These are phyloP conservation scores for Acer campestre DNA, from an alignment of 345 rosid genomes.

Conservation along the genomic window DNA sequence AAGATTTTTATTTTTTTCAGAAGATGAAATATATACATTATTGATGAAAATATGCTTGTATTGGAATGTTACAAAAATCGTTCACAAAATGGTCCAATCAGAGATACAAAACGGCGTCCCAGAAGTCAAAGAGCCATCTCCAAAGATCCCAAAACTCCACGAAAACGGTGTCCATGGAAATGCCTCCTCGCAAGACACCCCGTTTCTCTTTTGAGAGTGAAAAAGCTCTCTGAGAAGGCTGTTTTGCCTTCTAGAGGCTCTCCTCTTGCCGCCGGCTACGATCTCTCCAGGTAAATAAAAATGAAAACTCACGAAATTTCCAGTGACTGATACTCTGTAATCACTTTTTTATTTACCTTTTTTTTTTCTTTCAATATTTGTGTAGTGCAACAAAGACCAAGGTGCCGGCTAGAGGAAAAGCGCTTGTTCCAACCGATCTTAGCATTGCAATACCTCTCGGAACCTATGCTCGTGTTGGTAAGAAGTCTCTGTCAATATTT, in stretches of 20 bases:
- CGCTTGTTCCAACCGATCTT: constrained; percentile 74
- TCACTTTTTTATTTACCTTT: not conserved
- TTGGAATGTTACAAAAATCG: no score
- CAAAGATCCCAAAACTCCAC: constrained; percentile 47
- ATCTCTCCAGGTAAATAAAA: constrained; percentile 59
- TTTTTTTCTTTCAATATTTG: not conserved
- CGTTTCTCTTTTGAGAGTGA: constrained; percentile 46
- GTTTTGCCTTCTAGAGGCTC: constrained; percentile 72
- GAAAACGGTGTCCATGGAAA: constrained; percentile 33
- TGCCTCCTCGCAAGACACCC: not conserved
- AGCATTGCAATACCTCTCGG: constrained; percentile 64
- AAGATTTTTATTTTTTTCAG: no score
- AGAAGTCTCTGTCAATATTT: not conserved
- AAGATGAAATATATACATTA: no score
- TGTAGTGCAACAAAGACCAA: constrained; percentile 56
- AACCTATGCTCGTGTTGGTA: constrained; percentile 61
- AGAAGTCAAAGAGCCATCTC: constrained; percentile 23
- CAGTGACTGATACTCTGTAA: not conserved
- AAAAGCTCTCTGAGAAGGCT: constrained; percentile 76
- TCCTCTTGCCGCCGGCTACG: constrained; percentile 77
- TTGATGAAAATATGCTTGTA: no score
- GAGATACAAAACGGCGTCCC: constrained; percentile 15
- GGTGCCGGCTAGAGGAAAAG: constrained; percentile 86
- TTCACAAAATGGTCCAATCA: constrained; percentile 1
- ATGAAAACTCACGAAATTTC: no score